A percentile compares a stretch with the other conserved stretches of the same genome.
Conservation (phyloP, 2,329 filamentous ascomycete genomes). For the Curvularia spicifera region DNA sequence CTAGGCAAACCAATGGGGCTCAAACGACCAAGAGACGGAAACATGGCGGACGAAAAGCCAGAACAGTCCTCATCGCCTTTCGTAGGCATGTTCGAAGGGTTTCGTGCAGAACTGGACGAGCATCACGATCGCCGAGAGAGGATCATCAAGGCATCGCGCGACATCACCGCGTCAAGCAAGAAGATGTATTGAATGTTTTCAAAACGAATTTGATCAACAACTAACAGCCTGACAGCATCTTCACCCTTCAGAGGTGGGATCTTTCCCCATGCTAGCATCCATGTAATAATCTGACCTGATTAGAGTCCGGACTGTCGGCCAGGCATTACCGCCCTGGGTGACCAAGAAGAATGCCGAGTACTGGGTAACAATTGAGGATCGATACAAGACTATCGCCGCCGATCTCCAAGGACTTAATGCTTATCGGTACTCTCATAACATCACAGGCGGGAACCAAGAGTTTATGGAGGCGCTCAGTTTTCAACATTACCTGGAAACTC, state of each 20-base stretch:
- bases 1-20: conserved; percentile 26
- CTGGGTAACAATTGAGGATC: conserved; percentile 71
- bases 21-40: conserved; percentile 47
- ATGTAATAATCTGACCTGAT: conserved; percentile 12
- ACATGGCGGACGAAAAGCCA: conserved; percentile 43
- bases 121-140: conserved; percentile 92
- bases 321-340: conserved; percentile 71
- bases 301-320: conserved; percentile 67
- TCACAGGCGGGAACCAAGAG: conserved; percentile 85
- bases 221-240: conserved; percentile 65
- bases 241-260: conserved; percentile 75
- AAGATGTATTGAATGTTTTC: conserved; percentile 75
- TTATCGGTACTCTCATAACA: conserved; percentile 78
- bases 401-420: conserved; percentile 82
- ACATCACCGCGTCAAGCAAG: conserved; percentile 93
- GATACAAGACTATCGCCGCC: conserved; percentile 70
- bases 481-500: conserved; percentile 80
- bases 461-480: conserved; percentile 93
- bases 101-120: conserved; percentile 87
- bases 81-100: conserved; percentile 78
- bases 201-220: not conserved
- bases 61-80: conserved; percentile 52
- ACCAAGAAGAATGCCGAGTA: conserved; percentile 72
- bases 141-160: conserved; percentile 87
- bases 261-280: not conserved